A percentile compares a stretch with the other conserved stretches of the same genome.
Conservation (phyloP, 805 yeast species). For the Yamadazyma philogaea region DNA sequence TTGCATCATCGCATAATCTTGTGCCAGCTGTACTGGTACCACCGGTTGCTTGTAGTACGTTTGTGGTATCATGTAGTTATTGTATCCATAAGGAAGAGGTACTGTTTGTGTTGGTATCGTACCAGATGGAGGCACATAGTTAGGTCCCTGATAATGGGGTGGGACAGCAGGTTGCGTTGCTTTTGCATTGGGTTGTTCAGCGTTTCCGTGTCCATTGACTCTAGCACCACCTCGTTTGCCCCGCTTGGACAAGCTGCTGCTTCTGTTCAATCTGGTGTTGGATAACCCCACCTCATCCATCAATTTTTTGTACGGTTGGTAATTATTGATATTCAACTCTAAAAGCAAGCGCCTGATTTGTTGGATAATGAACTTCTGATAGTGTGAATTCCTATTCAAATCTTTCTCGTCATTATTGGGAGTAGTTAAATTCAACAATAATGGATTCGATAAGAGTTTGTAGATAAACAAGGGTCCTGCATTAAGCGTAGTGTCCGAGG, state of each 20-base stretch:
- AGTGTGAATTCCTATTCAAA: conserved; percentile 20
- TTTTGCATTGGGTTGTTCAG: background rate
- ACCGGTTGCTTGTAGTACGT: conserved; percentile 9
- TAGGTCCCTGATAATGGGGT: conserved; percentile 5
- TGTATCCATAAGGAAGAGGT: background rate
- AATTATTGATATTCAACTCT: conserved; percentile 51
- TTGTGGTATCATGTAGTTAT: conserved; percentile 10
- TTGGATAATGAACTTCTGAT: conserved; percentile 54
- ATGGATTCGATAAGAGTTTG: conserved; percentile 73
- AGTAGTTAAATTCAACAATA: conserved; percentile 34
- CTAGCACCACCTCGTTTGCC: conserved; percentile 13
- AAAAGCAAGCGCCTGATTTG: conserved; percentile 63
- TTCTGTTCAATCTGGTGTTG: conserved; percentile 29
- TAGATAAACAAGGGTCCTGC: conserved; percentile 60
- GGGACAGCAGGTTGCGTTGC: background rate
- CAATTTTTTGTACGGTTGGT: conserved; percentile 76
- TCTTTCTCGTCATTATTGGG: conserved; percentile 35
- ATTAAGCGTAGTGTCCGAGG: conserved; percentile 44
- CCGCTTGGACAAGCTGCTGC: conserved; percentile 22
- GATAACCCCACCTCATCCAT: conserved; percentile 88
- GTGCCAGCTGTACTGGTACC: background rate
- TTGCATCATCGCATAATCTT: conserved; percentile 38
- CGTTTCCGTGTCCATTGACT: conserved; percentile 1
- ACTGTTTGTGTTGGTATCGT: conserved; percentile 1
- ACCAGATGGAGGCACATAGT: background rate